A percentile compares a stretch with the other conserved stretches of the same genome.
Evolutionary conservation across 148 eudicot genomes (phyloP).

Genomic region (Euryodendron excelsum): DNA sequence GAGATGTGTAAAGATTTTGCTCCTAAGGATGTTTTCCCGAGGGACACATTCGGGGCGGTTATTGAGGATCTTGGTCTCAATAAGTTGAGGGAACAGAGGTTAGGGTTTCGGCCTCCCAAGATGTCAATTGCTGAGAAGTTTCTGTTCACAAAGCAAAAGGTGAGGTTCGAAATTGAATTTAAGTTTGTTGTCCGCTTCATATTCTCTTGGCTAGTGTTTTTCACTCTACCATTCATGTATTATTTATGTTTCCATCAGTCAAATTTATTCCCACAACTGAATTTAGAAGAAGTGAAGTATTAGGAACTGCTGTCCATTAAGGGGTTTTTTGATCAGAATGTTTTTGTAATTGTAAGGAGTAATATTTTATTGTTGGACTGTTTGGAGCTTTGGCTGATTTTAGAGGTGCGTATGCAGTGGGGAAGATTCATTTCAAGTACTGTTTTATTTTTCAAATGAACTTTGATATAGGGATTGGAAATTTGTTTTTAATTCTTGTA

Average conservation of each 20-base stretch:
- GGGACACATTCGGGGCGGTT: conserved; percentile 52
- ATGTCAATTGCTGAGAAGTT: conserved; percentile 65
- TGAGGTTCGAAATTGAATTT: conserved; percentile 21
- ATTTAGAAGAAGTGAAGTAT: not conserved
- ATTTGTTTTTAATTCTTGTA: too few relatives aligned
- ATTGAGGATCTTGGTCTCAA: conserved; percentile 84
- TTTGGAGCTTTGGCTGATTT: conserved; percentile 7
- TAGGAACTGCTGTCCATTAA: not conserved
- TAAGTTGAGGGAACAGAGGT: conserved; percentile 48
- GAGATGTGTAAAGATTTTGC: conserved; percentile 53
- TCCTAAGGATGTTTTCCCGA: conserved; percentile 79
- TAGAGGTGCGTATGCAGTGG: not conserved
- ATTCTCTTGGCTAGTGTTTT: not conserved
- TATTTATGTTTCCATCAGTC: not conserved
- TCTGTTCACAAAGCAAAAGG: conserved; percentile 56
- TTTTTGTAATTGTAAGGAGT: not conserved
- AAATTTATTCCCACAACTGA: not conserved
- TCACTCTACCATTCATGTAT: not conserved
- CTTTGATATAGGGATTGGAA: too few relatives aligned
- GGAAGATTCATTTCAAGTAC: too few relatives aligned
- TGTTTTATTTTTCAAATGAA: too few relatives aligned
- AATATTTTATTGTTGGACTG: not conserved
- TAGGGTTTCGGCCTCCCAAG: conserved; percentile 63
- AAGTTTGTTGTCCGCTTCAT: not conserved
- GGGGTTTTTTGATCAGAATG: not conserved